Evolutionary conservation across 345 rosid genomes (phyloP).

Genomic region (Gynandropsis gynandra): DNA sequence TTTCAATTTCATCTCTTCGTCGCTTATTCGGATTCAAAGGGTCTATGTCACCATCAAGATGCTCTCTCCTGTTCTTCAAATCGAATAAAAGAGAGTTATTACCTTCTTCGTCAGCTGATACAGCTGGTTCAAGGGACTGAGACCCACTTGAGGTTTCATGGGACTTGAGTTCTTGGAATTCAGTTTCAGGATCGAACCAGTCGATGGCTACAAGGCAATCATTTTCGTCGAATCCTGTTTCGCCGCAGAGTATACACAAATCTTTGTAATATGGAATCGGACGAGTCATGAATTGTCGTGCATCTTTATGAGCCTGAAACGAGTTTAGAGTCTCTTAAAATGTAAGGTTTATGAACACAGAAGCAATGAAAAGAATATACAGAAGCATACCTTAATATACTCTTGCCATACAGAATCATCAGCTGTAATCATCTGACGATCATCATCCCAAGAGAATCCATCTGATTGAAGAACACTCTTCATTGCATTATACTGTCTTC

Average conservation of each 20-base stretch:
- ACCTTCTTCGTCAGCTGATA: constrained; percentile 41
- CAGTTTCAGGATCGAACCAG: constrained; percentile 43
- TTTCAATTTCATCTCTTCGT: constrained; percentile 30
- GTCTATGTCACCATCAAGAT: constrained; percentile 27
- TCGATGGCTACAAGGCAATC: constrained; percentile 43
- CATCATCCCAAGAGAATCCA: constrained; percentile 79
- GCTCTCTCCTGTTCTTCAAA: constrained; percentile 41
- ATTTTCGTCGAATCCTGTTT: constrained; percentile 33
- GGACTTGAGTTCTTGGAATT: constrained; percentile 27
- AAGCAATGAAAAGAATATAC: too few species aligned
- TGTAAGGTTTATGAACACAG: too few species aligned
- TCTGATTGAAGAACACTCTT: constrained; percentile 59
- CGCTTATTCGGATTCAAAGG: constrained; percentile 31
- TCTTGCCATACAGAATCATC: constrained; percentile 86
- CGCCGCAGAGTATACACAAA: constrained; percentile 52
- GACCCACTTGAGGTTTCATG: constrained; percentile 24
- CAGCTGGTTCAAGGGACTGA: constrained; percentile 25
- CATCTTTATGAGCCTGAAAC: constrained; percentile 60
- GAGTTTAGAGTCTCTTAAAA: constrained; percentile 14
- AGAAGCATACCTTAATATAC: constrained; percentile 83
- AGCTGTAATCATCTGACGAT: constrained; percentile 78
- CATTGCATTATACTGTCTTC: constrained; percentile 60
- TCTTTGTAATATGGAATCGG: constrained; percentile 73
- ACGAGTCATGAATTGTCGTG: constrained; percentile 70
- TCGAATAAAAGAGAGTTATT: constrained; percentile 21